Conservation (phyloP, 177 flowering plant genomes). For the Vitis hybrid region DNA sequence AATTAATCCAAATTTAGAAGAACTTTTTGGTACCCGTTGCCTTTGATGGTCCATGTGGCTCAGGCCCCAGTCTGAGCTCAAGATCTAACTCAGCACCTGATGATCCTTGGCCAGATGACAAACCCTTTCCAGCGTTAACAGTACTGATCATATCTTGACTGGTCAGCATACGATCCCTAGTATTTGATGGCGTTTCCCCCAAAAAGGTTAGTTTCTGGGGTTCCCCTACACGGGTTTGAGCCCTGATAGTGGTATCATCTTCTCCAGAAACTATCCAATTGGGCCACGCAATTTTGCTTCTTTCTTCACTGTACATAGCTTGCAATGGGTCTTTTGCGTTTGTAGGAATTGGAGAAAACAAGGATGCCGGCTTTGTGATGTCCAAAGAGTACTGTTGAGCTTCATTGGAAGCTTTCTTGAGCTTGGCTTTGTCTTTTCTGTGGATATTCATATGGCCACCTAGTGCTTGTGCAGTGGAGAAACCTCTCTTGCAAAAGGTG, state of each 20-base stretch:
- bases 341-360: background rate
- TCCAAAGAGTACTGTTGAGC: background rate
- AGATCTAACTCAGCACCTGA: conserved; percentile 33
- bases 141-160: background rate
- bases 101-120: conserved; percentile 8
- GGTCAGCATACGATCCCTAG: background rate
- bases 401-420: conserved; percentile 17
- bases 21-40: conserved; percentile 30
- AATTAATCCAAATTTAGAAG: conserved; percentile 20
- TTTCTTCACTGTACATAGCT: conserved; percentile 2
- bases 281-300: background rate
- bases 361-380: conserved; percentile 3
- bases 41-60: conserved; percentile 21
- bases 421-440: conserved; percentile 43
- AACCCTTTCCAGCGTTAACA: background rate
- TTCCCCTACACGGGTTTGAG: conserved; percentile 5
- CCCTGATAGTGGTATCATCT: background rate
- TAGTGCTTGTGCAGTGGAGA: conserved; percentile 54
- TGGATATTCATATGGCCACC: conserved; percentile 65
- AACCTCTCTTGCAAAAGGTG: conserved; percentile 48
- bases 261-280: background rate
- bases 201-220: conserved; percentile 26
- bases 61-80: conserved; percentile 48
- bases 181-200: conserved; percentile 16
- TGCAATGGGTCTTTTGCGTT: background rate